Evolutionary conservation across 169 alveolate species (phyloP).

Genomic region (Perkinsus olseni): DNA sequence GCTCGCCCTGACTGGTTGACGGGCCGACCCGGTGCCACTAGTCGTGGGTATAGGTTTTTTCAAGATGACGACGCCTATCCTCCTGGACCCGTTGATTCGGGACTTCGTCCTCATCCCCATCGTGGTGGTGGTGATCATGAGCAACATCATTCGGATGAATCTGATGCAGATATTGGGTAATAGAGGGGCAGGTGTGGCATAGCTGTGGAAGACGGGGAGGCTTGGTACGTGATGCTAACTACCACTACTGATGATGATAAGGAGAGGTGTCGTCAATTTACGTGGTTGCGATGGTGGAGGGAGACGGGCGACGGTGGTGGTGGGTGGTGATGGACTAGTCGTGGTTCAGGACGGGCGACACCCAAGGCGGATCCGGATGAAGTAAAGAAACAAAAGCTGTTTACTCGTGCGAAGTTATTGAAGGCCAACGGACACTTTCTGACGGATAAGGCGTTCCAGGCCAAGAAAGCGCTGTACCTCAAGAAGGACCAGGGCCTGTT

Average conservation of each 20-base stretch:
- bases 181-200: background rate
- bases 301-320: no score
- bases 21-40: background rate
- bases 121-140: constrained; percentile 37
- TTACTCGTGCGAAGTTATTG: background rate
- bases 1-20: background rate
- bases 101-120: constrained; percentile 49
- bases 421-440: background rate
- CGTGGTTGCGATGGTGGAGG: no score
- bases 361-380: background rate
- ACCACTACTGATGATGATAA: background rate
- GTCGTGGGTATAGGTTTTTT: background rate
- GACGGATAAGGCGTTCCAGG: background rate
- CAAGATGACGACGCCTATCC: background rate
- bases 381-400: background rate
- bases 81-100: constrained; percentile 41
- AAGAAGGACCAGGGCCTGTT: background rate
- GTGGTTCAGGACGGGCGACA: background rate
- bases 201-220: no score
- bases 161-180: background rate
- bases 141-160: constrained; percentile 13
- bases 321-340: no score
- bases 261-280: background rate
- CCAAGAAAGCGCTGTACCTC: background rate
- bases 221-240: no score